Base-by-base conservation (phyloP, 768 basidiomycete genomes). In the Lactarius quietus region DNA sequence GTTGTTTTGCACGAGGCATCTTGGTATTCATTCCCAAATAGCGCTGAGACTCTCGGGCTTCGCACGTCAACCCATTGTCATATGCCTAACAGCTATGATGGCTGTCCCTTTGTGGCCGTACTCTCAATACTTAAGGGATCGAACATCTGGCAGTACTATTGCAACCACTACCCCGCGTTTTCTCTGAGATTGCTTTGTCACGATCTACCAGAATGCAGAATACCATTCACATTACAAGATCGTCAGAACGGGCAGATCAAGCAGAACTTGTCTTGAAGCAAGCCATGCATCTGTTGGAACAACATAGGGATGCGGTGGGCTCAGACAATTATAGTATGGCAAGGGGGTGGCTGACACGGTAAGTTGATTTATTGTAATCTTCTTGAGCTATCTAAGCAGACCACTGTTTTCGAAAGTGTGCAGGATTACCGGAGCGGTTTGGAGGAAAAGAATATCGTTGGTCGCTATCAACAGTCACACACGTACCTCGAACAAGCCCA, bases 401-500 rank as follows among this genome's bases (percentile, higher is more conserved):
- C 28, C 43, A 31, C 33, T 20, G 33, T 48, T 14, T 36, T 38
- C 6, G 2, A 48, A 36, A 65, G 64, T 7, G n/a, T 59, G 29
- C 38, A 5, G 12, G 59, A 51, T 20, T 33, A 38, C 15, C 59
- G 59, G 9, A 23, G 3, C 20, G 64, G 59, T 31, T 36, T 65
- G 29, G 64, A 65, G 29, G 28, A 38, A 20, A 61, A 61, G 35
- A 20, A n/a, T 36, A 6, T 41, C 6, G 14, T 61, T 26, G 45
- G 59, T 31, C 54, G 45, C 12, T 9, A 26, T 6, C 36, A 36
- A 7, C 54, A 57, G 35, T 33, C 54, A 20, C 59, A 61, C 14
- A 28, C 31, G 4, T 65, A 65, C 29, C 54, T 56, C 17, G 45
- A 51, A n/a, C n/a, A 65, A 29, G 64, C 59, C 28, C 59, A 38